Percentiles rank a stretch among this genome's conserved stretches.
Conservation (phyloP, 2,329 filamentous ascomycete species). For the Sodiomyces alkalinus region DNA sequence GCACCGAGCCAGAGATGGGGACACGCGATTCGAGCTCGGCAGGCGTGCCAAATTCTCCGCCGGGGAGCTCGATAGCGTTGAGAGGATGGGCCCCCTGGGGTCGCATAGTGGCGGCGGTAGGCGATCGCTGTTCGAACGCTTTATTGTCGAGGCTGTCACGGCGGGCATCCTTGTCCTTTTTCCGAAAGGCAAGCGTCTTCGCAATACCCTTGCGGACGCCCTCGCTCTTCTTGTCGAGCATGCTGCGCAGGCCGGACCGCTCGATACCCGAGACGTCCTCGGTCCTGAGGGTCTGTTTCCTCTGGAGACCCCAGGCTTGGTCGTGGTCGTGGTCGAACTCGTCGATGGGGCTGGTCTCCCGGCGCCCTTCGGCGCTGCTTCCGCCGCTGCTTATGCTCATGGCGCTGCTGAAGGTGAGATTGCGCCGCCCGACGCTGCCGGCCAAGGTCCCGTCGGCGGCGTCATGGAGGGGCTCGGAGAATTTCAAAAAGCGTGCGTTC, state of each 20-base stretch:
- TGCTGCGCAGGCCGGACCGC: constrained; percentile 35
- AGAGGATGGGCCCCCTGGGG: no score
- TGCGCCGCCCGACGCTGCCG: constrained; percentile 4
- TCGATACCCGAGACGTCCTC: constrained; percentile 39
- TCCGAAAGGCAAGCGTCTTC: constrained; percentile 36
- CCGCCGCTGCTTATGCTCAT: constrained; percentile 21
- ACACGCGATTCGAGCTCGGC: no score
- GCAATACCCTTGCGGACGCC: constrained; percentile 35
- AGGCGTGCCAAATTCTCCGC: no score
- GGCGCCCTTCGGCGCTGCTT: constrained; percentile 20
- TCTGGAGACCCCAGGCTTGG: no score
- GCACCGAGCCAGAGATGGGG: no score
- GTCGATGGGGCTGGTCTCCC: constrained; percentile 21
- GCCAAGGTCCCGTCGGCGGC: constrained; percentile 3
- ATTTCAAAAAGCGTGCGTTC: constrained; percentile 29
- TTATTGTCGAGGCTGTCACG: constrained; percentile 9
- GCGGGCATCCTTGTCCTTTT: constrained; percentile 27
- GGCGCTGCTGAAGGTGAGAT: constrained; percentile 11
- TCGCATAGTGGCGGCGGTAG: constrained; percentile 21
- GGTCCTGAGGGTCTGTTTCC: constrained; percentile 27
- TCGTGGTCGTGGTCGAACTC: constrained; percentile 28
- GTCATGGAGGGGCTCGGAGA: constrained; percentile 23
- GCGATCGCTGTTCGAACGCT: constrained; percentile 15
- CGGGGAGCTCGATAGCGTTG: no score
- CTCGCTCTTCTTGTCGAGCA: constrained; percentile 41